A percentile compares a stretch with the other conserved stretches of the same genome.
Conservation (phyloP, 352 stramenopile genomes). For the Globisporangium echinulatum region DNA sequence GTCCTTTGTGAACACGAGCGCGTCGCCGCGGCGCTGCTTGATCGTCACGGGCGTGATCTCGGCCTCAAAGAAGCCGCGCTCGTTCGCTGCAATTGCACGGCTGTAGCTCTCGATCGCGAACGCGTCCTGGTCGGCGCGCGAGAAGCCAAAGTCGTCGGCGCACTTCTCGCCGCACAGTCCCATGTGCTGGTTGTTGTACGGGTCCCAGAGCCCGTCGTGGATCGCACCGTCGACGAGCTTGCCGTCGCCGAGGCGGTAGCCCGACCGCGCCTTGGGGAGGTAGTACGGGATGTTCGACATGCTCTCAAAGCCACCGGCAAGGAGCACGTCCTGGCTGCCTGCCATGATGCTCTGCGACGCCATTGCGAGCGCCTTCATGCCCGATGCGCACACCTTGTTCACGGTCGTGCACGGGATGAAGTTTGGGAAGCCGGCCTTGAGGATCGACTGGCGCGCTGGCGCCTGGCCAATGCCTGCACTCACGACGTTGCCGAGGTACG, state of each 20-base stretch:
- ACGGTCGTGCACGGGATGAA: constrained; percentile 95
- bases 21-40: constrained; percentile 46
- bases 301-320: constrained; percentile 95
- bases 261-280: constrained; percentile 86
- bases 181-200: constrained; percentile 95
- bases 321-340: constrained; percentile 80
- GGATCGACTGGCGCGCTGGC: constrained; percentile 90
- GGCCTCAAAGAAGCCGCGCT: constrained; percentile 80
- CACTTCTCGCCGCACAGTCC: constrained; percentile 96
- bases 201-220: constrained; percentile 95
- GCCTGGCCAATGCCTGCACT: constrained; percentile 95
- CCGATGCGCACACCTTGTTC: constrained; percentile 98
- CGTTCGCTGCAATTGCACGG: constrained; percentile 62
- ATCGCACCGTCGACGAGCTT: constrained; percentile 89
- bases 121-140: constrained; percentile 92
- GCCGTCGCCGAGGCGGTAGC: constrained; percentile 90
- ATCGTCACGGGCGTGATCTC: constrained; percentile 92
- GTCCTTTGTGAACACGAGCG: constrained; percentile 81
- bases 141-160: constrained; percentile 20
- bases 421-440: constrained; percentile 88
- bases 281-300: constrained; percentile 99
- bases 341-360: constrained; percentile 87
- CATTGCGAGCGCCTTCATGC: constrained; percentile 90
- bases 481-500: constrained; percentile 97
- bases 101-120: constrained; percentile 93